Evolutionary conservation across 129 eudicot species (phyloP), one percentile per base, ranked within the genome.

Genomic region (Escallonia herrerae): DNA sequence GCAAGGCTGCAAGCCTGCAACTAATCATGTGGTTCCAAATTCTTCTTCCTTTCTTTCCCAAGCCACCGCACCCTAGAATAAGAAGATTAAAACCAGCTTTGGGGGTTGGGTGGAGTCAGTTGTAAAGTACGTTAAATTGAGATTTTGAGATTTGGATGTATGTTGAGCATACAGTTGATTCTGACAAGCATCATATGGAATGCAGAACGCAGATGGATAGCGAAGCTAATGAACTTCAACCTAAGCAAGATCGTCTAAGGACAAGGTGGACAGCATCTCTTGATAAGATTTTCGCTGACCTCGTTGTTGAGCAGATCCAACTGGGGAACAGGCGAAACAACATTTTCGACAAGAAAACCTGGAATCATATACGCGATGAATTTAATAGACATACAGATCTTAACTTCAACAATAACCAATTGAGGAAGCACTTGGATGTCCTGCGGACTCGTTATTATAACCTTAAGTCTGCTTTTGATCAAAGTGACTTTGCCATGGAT

Each of bases 231-330:
- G 85, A 80, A 42, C 80, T 54, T 45, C 84, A 75, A 57, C 74
- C 81, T 40, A 84, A 81, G 63, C 86, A 80, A 75, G 90, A 84
- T 52, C 83, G 86, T 51, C 50, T 75, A 49, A 81, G 90, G 67
- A 81, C 90, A 40, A 81, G 86, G 66, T 81, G 90, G 86, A 84
- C 86, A 10, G 75, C 82, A 33, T 72, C 79, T 61, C 90, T 84
- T 46, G 90, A 84, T 63, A 84, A 72, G 75, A 69, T 84, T 43
- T 84, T 84, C 40, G 83, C 81, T 6, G 90, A 84, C 74, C 80
- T 84, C 43, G 90, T 84, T 67, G 90, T 77, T 56, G 72, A 74
- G 57, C 85, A 84, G 65, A 80, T 80, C 63, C 80, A 74, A 15
- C 72, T 64, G 44, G 86, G 90, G 45, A 80, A 74, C 72, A 73